phyloP scores from a whole-genome alignment of 139 green algal genomes.

The Monoraphidium neglectum region DNA sequence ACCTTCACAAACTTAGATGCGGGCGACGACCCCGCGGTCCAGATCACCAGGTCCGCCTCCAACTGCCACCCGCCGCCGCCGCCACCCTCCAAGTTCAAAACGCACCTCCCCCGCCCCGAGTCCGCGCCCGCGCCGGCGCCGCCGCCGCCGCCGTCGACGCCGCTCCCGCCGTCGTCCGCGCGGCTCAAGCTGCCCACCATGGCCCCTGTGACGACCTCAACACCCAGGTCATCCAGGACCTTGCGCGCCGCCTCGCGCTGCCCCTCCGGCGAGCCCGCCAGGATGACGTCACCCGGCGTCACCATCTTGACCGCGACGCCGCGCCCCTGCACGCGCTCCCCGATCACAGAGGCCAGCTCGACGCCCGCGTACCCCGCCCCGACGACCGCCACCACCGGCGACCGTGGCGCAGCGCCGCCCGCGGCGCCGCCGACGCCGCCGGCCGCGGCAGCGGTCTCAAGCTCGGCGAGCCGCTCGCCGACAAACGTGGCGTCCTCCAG shows the following conservation, averaged over 20 bases:
- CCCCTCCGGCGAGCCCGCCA: conserved; percentile 56
- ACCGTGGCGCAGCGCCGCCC: not conserved
- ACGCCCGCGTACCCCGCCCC: conserved; percentile 91
- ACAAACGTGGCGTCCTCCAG: conserved; percentile 66
- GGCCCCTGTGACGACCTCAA: conserved; percentile 60
- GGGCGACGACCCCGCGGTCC: conserved; percentile 82
- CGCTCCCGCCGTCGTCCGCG: too few species aligned
- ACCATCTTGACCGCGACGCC: conserved; percentile 68
- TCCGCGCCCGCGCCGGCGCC: not conserved
- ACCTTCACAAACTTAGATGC: conserved; percentile 36
- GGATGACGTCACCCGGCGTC: conserved; percentile 69
- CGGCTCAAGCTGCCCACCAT: too few species aligned
- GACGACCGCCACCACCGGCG: conserved; percentile 69
- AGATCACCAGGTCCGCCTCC: conserved; percentile 81
- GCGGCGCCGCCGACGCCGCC: not conserved
- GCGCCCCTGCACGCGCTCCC: conserved; percentile 58
- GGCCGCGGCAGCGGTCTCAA: conserved; percentile 30
- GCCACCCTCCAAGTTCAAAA: conserved; percentile 22
- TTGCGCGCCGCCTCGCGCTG: conserved; percentile 68
- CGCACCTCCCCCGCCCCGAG: not conserved
- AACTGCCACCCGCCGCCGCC: conserved; percentile 38
- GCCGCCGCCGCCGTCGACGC: not conserved
- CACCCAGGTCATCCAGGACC: conserved; percentile 54
- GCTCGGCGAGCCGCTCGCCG: conserved; percentile 32
- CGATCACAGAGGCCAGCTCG: conserved; percentile 84